phyloP scores from a whole-genome alignment of 352 stramenopile species.

The Globisporangium echinulatum region DNA sequence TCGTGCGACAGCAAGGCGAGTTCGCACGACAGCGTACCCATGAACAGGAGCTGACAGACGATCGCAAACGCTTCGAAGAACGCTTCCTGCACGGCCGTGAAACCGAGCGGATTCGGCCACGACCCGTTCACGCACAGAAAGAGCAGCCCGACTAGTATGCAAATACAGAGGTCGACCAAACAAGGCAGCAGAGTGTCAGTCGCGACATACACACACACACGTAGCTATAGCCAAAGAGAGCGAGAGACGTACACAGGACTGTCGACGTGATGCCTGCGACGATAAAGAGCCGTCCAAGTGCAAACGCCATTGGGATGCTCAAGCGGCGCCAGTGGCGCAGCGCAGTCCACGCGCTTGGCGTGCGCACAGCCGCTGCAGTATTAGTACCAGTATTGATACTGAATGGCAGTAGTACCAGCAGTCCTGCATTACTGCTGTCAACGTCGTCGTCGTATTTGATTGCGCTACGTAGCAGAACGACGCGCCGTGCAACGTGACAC shows the following conservation, averaged over 20 bases:
- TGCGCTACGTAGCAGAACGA: conserved; percentile 20
- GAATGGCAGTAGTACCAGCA: too few species aligned
- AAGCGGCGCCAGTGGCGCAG: conserved; percentile 49
- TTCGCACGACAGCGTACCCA: conserved; percentile 79
- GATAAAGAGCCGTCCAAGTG: conserved; percentile 41
- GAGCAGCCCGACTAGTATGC: conserved; percentile 47
- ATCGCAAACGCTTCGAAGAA: conserved; percentile 82
- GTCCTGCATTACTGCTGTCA: conserved; percentile 11
- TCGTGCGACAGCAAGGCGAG: conserved; percentile 46
- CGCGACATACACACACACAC: too few species aligned
- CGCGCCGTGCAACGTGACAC: conserved; percentile 39
- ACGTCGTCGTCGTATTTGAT: too few species aligned
- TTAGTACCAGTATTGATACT: not conserved
- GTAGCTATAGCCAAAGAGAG: too few species aligned
- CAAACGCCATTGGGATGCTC: conserved; percentile 42
- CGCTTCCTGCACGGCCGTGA: conserved; percentile 75
- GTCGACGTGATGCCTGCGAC: conserved; percentile 46
- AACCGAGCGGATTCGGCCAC: conserved; percentile 72
- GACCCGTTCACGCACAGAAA: conserved; percentile 80
- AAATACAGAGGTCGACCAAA: not conserved
- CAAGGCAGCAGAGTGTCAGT: too few species aligned
- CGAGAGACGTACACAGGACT: conserved; percentile 43
- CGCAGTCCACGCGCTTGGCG: conserved; percentile 19
- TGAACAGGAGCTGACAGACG: conserved; percentile 84
- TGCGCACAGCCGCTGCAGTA: not conserved